Evolutionary conservation across 805 yeast genomes (phyloP).

Genomic region (Groenewaldozyma tartarivorans): DNA sequence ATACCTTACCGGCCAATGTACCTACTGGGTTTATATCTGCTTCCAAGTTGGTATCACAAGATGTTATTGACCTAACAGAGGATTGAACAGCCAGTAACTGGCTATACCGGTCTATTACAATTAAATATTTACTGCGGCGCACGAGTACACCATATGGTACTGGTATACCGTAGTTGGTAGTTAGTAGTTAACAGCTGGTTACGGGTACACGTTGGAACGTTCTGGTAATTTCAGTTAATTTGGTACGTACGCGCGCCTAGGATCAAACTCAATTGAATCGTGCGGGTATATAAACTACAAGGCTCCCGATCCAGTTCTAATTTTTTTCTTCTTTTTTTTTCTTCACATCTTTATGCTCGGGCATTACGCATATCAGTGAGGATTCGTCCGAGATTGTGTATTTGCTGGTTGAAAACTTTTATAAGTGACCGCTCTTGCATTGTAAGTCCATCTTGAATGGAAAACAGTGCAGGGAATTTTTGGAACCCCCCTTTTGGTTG

Average conservation of each 20-base stretch:
- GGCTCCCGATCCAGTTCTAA: background rate
- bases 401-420: conserved; percentile 99
- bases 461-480: conserved; percentile 26
- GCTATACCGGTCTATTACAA: too few species aligned
- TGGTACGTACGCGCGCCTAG: conserved; percentile 26
- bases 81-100: too few species aligned
- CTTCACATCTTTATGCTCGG: conserved; percentile 93
- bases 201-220: conserved; percentile 1
- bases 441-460: conserved; percentile 7
- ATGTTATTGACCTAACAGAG: too few species aligned
- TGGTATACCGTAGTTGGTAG: conserved; percentile 1
- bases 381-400: conserved; percentile 99
- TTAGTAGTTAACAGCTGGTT: conserved; percentile 1
- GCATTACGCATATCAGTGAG: conserved; percentile 99
- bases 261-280: background rate
- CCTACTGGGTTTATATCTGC: conserved; percentile 15
- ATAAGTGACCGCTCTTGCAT: conserved; percentile 71
- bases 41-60: too few species aligned
- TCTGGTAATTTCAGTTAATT: conserved; percentile 6
- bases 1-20: conserved; percentile 16
- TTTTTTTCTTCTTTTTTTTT: conserved; percentile 5
- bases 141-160: too few species aligned
- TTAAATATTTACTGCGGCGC: too few species aligned
- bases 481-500: conserved; percentile 22
- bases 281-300: background rate